Evolutionary conservation across 176 grass and related monocot species (phyloP).

Genomic region (Chloris gayana): DNA sequence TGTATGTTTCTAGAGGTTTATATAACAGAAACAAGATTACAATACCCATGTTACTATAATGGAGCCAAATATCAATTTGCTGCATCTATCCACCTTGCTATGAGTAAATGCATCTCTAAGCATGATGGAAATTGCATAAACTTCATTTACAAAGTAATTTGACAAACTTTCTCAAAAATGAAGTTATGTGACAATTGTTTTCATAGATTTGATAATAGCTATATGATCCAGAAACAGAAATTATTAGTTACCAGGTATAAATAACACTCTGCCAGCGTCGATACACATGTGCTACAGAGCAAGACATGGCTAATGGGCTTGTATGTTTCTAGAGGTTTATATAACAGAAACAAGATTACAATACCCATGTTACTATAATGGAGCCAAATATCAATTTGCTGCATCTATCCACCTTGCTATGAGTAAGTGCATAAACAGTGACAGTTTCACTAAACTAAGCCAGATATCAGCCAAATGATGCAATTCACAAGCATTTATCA

Average conservation of each 20-base stretch:
- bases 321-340: not conserved
- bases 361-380: not conserved
- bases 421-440: not conserved
- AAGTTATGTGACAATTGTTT: too few relatives aligned
- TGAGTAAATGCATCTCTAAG: not conserved
- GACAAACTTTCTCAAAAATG: too few relatives aligned
- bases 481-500: not conserved
- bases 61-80: not conserved
- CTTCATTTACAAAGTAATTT: not conserved
- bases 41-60: not conserved
- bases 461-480: not conserved
- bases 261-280: not conserved
- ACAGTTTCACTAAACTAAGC: not conserved
- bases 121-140: not conserved
- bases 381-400: not conserved
- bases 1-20: not conserved
- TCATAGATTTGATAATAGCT: not conserved
- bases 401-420: constrained; percentile 11
- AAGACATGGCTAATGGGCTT: not conserved
- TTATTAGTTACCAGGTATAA: not conserved
- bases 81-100: constrained; percentile 17
- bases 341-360: not conserved
- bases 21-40: not conserved
- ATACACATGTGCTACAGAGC: not conserved
- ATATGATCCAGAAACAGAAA: constrained; percentile 17